Percentiles rank a stretch among this genome's conserved stretches.
Conservation (phyloP, 108 stramenopile species). For the Aurantiochytrium sp. region DNA sequence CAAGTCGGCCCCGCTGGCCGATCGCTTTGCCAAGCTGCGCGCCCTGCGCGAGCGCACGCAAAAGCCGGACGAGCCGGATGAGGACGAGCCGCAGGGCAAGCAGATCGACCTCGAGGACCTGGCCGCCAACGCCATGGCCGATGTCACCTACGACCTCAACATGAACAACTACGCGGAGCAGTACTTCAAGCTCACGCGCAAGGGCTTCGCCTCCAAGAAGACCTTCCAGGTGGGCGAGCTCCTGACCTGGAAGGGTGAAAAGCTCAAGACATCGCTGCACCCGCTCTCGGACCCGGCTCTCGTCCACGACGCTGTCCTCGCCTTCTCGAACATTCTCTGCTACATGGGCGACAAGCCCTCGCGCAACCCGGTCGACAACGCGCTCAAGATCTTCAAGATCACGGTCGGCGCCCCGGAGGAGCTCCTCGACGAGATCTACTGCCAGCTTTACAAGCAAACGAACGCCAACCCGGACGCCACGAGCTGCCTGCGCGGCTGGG, state of each 20-base stretch:
- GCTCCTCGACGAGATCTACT: conserved; percentile 48
- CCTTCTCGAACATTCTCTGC: conserved; percentile 43
- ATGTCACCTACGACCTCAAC: conserved; percentile 3
- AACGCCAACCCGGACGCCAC: conserved; percentile 35
- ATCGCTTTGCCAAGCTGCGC: not conserved
- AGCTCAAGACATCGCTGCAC: conserved; percentile 36
- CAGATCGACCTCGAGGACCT: conserved; percentile 2
- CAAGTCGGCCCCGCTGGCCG: not conserved
- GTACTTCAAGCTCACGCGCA: conserved; percentile 41
- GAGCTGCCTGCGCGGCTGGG: conserved; percentile 39
- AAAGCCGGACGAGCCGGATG: not conserved
- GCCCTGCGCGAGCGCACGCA: not conserved
- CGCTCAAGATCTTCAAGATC: conserved; percentile 34
- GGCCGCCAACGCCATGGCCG: not conserved
- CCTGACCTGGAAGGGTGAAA: conserved; percentile 38
- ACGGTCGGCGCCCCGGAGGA: conserved; percentile 36
- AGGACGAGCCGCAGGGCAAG: not conserved
- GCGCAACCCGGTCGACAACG: conserved; percentile 31
- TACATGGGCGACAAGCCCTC: conserved; percentile 47
- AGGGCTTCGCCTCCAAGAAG: conserved; percentile 40
- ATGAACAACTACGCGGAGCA: conserved; percentile 38
- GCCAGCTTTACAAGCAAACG: conserved; percentile 51
- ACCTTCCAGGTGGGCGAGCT: conserved; percentile 36
- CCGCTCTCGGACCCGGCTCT: conserved; percentile 34
- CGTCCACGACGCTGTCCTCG: conserved; percentile 28